phyloP scores from a whole-genome alignment of 2,329 filamentous ascomycete species.

The Fusarium irregulare region DNA sequence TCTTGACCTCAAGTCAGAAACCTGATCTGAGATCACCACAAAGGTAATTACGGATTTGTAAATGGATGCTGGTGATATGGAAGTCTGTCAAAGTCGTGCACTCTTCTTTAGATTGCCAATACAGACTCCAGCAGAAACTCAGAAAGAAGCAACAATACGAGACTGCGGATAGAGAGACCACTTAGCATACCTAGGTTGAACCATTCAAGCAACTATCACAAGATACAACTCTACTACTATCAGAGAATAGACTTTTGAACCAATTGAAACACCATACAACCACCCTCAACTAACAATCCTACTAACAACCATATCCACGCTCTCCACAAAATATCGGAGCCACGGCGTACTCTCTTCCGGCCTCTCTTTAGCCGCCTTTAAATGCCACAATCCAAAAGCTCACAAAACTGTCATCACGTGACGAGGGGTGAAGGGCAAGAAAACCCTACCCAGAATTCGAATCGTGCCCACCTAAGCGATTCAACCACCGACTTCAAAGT shows the following conservation, averaged over 20 bases:
- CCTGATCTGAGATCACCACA: no score
- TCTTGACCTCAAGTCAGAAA: background rate
- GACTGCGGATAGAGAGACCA: background rate
- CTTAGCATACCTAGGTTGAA: background rate
- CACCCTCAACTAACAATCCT: background rate
- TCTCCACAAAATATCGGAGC: slow-evolving; percentile 12
- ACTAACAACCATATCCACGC: background rate
- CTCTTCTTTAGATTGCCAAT: background rate
- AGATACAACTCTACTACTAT: background rate
- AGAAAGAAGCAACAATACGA: background rate
- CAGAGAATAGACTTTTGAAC: background rate
- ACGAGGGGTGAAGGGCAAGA: slow-evolving; percentile 50
- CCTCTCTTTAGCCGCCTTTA: background rate
- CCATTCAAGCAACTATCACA: background rate
- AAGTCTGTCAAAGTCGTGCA: background rate
- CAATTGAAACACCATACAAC: background rate
- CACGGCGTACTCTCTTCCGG: slow-evolving; percentile 19
- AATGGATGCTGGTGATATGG: background rate
- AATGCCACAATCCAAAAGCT: background rate
- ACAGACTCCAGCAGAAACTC: background rate
- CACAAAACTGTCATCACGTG: background rate
- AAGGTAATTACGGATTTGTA: background rate
- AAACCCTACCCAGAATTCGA: slow-evolving; percentile 52
- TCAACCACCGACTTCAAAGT: slow-evolving; percentile 43
- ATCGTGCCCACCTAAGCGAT: slow-evolving; percentile 18